Percentiles rank a stretch among this genome's conserved stretches.
Evolutionary conservation across 495 filamentous ascomycete genomes (phyloP).

Genomic region (Sabuloglossum arenarium): DNA sequence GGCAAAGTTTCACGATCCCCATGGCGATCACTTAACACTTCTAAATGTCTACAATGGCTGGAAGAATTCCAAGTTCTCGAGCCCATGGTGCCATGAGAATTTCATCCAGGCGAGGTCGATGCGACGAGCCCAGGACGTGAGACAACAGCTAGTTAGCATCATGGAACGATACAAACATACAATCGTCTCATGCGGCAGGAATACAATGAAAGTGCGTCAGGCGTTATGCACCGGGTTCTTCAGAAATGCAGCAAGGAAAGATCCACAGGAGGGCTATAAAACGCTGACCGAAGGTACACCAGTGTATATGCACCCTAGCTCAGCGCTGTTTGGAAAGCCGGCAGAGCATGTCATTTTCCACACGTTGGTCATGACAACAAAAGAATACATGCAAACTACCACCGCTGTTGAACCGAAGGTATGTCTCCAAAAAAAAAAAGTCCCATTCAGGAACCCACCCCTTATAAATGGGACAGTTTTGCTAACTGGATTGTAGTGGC

Average conservation of each 20-base stretch:
- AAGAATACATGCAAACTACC: slow-evolving; percentile 94
- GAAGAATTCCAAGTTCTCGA: slow-evolving; percentile 62
- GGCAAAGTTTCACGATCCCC: slow-evolving; percentile 85
- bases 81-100: slow-evolving; percentile 92
- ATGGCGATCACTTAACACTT: slow-evolving; percentile 83
- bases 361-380: slow-evolving; percentile 69
- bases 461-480: not conserved
- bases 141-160: slow-evolving; percentile 78
- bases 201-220: slow-evolving; percentile 76
- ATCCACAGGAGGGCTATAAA: slow-evolving; percentile 91
- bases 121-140: slow-evolving; percentile 73
- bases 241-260: slow-evolving; percentile 84
- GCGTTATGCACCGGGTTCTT: slow-evolving; percentile 89
- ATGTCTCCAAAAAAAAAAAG: slow-evolving; percentile 10
- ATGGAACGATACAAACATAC: slow-evolving; percentile 77
- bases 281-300: slow-evolving; percentile 88
- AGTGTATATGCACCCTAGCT: slow-evolving; percentile 81
- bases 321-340: slow-evolving; percentile 84
- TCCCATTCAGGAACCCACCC: not conserved
- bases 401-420: slow-evolving; percentile 80
- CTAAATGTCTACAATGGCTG: slow-evolving; percentile 94
- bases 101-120: slow-evolving; percentile 88
- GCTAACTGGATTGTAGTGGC: slow-evolving; percentile 20
- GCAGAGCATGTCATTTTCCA: slow-evolving; percentile 93
- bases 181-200: slow-evolving; percentile 63